A percentile compares a stretch with the other conserved stretches of the same genome.
These are phyloP conservation scores for Uronychia binucleata DNA, from an alignment of 73 alveolate genomes.

Conservation along the genomic window DNA sequence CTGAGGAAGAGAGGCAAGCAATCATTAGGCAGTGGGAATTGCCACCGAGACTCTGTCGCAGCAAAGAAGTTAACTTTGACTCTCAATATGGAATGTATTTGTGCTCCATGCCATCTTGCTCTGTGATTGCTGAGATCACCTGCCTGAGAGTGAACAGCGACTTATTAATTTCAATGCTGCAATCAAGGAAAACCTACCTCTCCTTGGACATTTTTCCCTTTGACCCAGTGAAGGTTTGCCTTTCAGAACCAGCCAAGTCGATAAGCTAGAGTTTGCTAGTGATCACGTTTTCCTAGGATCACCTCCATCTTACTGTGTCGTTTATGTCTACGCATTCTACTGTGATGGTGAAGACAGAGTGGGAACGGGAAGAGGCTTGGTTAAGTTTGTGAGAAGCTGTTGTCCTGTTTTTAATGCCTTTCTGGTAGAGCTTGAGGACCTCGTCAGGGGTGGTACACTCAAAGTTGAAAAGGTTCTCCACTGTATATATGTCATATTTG, in stretches of 20 bases:
- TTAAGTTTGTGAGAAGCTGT: slow-evolving; percentile 70
- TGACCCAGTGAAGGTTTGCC: slow-evolving; percentile 84
- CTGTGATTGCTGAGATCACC: slow-evolving; percentile 89
- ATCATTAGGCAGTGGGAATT: slow-evolving; percentile 93
- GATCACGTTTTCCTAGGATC: slow-evolving; percentile 68
- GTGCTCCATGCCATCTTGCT: slow-evolving; percentile 19
- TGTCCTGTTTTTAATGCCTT: slow-evolving; percentile 62
- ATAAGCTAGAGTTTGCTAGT: slow-evolving; percentile 86
- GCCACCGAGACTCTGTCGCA: slow-evolving; percentile 96
- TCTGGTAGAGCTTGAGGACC: slow-evolving; percentile 59
- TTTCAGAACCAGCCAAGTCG: slow-evolving; percentile 96
- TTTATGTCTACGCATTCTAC: slow-evolving; percentile 67
- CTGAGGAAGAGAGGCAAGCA: slow-evolving; percentile 96
- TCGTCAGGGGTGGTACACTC: slow-evolving; percentile 68
- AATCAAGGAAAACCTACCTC: slow-evolving; percentile 70
- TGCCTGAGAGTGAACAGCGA: slow-evolving; percentile 90
- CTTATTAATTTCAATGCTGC: slow-evolving; percentile 92
- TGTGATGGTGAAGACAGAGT: slow-evolving; percentile 52
- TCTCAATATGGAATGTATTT: slow-evolving; percentile 93
- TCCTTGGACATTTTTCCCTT: slow-evolving; percentile 83
- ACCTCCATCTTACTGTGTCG: slow-evolving; percentile 35
- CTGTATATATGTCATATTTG: slow-evolving; percentile 54
- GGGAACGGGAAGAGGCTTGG: slow-evolving; percentile 66
- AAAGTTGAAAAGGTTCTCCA: slow-evolving; percentile 67
- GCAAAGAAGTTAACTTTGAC: slow-evolving; percentile 91